These are phyloP conservation scores for Chlorella variabilis DNA, from an alignment of 163 green algal genomes.

Conservation along the genomic window DNA sequence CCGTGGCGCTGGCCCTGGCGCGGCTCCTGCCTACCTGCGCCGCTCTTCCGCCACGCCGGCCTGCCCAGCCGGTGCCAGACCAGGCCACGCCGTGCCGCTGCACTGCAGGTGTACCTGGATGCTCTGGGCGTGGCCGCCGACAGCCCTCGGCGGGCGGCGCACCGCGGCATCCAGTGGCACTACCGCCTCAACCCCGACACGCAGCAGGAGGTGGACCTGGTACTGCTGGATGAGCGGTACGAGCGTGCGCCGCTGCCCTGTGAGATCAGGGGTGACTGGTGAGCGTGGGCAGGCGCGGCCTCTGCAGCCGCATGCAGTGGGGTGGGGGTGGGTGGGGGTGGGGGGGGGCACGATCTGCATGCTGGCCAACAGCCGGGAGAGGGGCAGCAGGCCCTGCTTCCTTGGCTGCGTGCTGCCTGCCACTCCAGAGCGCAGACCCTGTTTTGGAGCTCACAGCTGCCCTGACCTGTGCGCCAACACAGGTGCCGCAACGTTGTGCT, in stretches of 20 bases:
- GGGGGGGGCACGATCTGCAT: no score
- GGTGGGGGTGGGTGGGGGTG: not conserved
- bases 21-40: no score
- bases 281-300: not conserved
- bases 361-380: no score
- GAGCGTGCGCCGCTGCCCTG: constrained; percentile 29
- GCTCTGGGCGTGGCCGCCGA: not conserved
- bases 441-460: no score
- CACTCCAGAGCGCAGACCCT: no score
- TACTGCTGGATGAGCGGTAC: constrained; percentile 32
- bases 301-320: not conserved
- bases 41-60: no score
- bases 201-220: constrained; percentile 15
- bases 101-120: constrained; percentile 26
- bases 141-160: not conserved
- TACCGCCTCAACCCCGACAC: constrained; percentile 4
- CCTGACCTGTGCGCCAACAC: no score
- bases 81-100: no score
- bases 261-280: constrained; percentile 25
- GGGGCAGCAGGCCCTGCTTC: no score
- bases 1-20: no score
- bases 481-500: constrained; percentile 28
- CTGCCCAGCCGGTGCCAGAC: no score
- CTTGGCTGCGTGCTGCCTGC: no score
- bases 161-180: constrained; percentile 23